Evolutionary conservation across 805 yeast species (phyloP).

Genomic region (Pichia pseudocactophila): DNA sequence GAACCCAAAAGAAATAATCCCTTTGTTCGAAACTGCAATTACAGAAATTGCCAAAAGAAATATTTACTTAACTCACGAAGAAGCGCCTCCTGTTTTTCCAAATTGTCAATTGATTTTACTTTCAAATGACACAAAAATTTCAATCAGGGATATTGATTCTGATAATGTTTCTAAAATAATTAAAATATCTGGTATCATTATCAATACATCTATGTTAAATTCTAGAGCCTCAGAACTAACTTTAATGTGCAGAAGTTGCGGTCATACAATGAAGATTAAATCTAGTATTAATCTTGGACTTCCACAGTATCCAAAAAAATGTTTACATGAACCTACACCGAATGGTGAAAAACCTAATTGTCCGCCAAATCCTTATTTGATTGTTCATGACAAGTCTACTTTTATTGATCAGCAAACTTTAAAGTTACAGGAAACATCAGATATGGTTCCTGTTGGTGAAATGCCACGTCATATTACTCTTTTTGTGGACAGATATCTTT

Average conservation of each 20-base stretch:
- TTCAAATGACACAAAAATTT: conserved; percentile 60
- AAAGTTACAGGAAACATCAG: conserved; percentile 95
- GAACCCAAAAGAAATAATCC: conserved; percentile 82
- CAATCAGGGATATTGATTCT: conserved; percentile 77
- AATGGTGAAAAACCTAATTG: conserved; percentile 49
- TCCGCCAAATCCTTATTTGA: conserved; percentile 86
- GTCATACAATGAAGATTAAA: conserved; percentile 61
- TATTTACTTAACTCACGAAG: conserved; percentile 44
- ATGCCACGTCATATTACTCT: conserved; percentile 90
- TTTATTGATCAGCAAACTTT: conserved; percentile 92
- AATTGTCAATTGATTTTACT: conserved; percentile 72
- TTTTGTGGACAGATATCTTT: conserved; percentile 81
- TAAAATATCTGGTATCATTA: conserved; percentile 85
- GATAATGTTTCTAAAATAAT: conserved; percentile 85
- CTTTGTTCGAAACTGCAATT: conserved; percentile 73
- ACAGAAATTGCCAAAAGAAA: conserved; percentile 80
- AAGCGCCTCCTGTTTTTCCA: conserved; percentile 52
- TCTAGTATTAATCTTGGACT: conserved; percentile 64
- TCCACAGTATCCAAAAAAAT: conserved; percentile 55
- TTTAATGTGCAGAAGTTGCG: conserved; percentile 79
- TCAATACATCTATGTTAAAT: conserved; percentile 78
- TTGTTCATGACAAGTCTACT: conserved; percentile 88
- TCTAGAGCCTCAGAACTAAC: conserved; percentile 82
- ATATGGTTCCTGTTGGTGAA: conserved; percentile 98
- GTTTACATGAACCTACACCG: conserved; percentile 50